Evolutionary conservation across 1,284 basidiomycete species (phyloP).

Genomic region (Flammula alnicola): DNA sequence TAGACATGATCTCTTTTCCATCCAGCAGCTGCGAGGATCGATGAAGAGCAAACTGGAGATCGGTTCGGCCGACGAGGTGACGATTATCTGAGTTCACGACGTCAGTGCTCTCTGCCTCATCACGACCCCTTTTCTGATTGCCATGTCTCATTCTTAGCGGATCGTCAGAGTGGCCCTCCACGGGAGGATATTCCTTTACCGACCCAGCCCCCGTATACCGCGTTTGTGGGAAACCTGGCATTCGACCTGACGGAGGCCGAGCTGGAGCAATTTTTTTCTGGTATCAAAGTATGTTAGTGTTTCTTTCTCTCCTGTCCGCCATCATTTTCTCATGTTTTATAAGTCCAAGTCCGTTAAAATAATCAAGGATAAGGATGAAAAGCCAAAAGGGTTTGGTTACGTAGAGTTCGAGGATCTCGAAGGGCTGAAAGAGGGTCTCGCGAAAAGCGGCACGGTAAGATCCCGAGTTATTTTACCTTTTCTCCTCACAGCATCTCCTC

Average conservation of each 20-base stretch:
- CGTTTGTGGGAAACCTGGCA: slow-evolving; percentile 93
- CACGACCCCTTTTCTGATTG: slow-evolving; percentile 16
- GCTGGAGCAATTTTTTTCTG: slow-evolving; percentile 80
- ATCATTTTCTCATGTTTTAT: slow-evolving; percentile 12
- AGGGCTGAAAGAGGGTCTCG: slow-evolving; percentile 82
- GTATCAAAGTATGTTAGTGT: slow-evolving; percentile 54
- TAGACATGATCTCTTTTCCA: slow-evolving; percentile 23
- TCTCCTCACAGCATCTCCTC: neutral
- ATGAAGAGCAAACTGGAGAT: slow-evolving; percentile 59
- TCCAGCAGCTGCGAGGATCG: slow-evolving; percentile 65
- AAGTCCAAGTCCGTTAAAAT: slow-evolving; percentile 91
- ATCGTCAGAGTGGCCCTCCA: slow-evolving; percentile 59
- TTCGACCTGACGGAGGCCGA: slow-evolving; percentile 92
- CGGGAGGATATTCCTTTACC: slow-evolving; percentile 95
- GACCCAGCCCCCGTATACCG: slow-evolving; percentile 94
- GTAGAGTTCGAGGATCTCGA: slow-evolving; percentile 91
- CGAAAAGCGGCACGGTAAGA: slow-evolving; percentile 61
- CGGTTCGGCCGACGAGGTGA: slow-evolving; percentile 56
- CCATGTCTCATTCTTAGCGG: slow-evolving; percentile 47
- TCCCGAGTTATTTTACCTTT: slow-evolving; percentile 32
- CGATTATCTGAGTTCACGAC: slow-evolving; percentile 63
- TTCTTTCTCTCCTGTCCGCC: slow-evolving; percentile 5
- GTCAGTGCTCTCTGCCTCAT: slow-evolving; percentile 44
- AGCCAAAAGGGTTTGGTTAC: slow-evolving; percentile 98
- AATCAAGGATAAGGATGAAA: slow-evolving; percentile 89